Evolutionary conservation across 768 basidiomycete genomes (phyloP).

Genomic region (Dacryopinax primogenitus): DNA sequence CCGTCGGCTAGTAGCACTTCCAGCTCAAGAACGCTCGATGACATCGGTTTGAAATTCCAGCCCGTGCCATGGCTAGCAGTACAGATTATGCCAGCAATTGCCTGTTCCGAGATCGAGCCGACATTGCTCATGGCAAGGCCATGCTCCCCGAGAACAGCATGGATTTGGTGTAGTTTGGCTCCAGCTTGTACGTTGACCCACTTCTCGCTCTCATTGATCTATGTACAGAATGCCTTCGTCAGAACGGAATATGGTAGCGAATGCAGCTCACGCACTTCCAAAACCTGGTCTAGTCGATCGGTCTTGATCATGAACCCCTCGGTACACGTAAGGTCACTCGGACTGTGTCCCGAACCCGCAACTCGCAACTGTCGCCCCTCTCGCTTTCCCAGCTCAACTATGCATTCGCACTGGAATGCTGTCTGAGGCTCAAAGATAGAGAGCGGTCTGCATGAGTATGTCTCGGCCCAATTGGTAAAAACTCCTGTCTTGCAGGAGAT

Average conservation of each 20-base stretch:
- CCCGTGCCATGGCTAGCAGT: constrained; percentile 96
- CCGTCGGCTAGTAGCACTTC: constrained; percentile 69
- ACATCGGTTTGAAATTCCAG: constrained; percentile 61
- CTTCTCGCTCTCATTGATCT: constrained; percentile 59
- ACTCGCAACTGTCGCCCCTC: constrained; percentile 62
- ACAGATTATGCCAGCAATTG: constrained; percentile 79
- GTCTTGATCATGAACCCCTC: constrained; percentile 74
- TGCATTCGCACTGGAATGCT: constrained; percentile 52
- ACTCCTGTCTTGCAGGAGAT: constrained; percentile 1
- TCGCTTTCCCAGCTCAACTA: constrained; percentile 68
- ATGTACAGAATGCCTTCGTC: constrained; percentile 8
- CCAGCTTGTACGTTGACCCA: constrained; percentile 66
- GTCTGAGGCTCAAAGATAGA: constrained; percentile 64
- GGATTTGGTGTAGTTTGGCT: constrained; percentile 62
- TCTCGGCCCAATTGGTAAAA: constrained; percentile 81
- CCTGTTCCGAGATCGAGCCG: constrained; percentile 94
- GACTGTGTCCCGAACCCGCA: constrained; percentile 83
- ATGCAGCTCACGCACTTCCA: constrained; percentile 56
- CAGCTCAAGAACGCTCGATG: constrained; percentile 63
- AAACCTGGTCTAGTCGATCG: constrained; percentile 51
- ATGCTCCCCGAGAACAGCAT: constrained; percentile 48
- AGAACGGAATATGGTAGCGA: background rate
- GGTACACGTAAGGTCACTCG: constrained; percentile 87
- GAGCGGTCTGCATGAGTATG: constrained; percentile 55
- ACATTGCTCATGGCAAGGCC: constrained; percentile 80